Evolutionary conservation across 2,329 filamentous ascomycete genomes (phyloP).

Genomic region (Cryphonectria carpinicola): DNA sequence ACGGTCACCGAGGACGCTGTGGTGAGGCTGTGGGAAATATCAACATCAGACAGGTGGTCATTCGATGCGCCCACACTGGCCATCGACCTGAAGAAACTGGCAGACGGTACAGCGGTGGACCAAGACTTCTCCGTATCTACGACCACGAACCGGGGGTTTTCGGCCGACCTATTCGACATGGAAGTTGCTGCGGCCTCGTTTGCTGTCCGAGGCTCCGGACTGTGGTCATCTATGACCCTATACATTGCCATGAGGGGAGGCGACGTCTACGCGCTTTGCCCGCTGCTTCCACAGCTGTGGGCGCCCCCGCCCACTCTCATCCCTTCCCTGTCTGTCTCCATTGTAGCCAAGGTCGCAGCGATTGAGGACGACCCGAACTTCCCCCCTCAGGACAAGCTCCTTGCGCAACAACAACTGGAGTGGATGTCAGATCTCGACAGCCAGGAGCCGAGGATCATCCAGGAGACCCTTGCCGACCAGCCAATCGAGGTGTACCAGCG

Average conservation of each 20-base stretch:
- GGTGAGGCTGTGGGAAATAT: conserved; percentile 88
- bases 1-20: conserved; percentile 88
- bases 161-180: conserved; percentile 89
- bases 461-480: conserved; percentile 53
- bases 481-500: conserved; percentile 60
- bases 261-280: conserved; percentile 91
- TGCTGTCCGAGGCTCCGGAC: conserved; percentile 66
- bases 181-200: conserved; percentile 91
- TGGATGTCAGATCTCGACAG: conserved; percentile 70
- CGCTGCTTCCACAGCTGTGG: conserved; percentile 86
- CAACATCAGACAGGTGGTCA: conserved; percentile 80
- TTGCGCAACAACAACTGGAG: conserved; percentile 67
- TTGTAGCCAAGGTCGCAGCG: conserved; percentile 72
- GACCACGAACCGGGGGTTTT: conserved; percentile 79
- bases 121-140: conserved; percentile 82
- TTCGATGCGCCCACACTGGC: conserved; percentile 84
- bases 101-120: conserved; percentile 78
- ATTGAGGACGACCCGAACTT: conserved; percentile 63
- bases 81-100: conserved; percentile 86
- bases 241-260: conserved; percentile 96
- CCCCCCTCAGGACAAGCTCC: conserved; percentile 55
- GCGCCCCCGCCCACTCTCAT: conserved; percentile 75
- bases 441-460: conserved; percentile 62
- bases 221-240: conserved; percentile 95
- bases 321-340: conserved; percentile 79